These are phyloP conservation scores for Pleurotus tuber-regium DNA, from an alignment of 768 basidiomycete species.

Conservation along the genomic window DNA sequence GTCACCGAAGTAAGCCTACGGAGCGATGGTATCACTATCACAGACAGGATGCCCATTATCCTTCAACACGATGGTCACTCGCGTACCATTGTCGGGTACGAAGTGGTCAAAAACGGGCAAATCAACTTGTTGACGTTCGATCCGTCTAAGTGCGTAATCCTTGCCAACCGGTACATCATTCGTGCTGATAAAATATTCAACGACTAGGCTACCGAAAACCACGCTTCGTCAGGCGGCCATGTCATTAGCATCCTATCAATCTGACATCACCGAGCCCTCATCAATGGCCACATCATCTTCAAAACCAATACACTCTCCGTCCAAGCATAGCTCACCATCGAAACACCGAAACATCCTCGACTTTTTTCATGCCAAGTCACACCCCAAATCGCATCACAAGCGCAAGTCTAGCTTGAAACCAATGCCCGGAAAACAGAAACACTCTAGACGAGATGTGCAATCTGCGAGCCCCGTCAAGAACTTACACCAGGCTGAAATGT, in stretches of 20 bases:
- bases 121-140: conserved; percentile 76
- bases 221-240: conserved; percentile 9
- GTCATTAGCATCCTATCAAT: neutral
- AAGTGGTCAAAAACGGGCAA: conserved; percentile 54
- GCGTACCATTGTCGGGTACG: conserved; percentile 83
- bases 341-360: conserved; percentile 2
- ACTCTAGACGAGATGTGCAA: neutral
- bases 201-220: conserved; percentile 22
- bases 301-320: too few relatives aligned
- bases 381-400: neutral
- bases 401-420: neutral
- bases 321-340: neutral
- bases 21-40: conserved; percentile 50
- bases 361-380: neutral
- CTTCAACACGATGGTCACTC: conserved; percentile 86
- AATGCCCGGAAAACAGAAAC: neutral
- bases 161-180: neutral
- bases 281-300: neutral
- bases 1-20: conserved; percentile 52
- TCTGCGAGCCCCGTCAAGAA: neutral
- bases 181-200: neutral
- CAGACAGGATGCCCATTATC: conserved; percentile 76
- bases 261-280: neutral
- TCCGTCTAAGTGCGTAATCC: conserved; percentile 55
- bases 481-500: neutral